Percentiles rank a stretch among this genome's conserved stretches.
phyloP scores from a whole-genome alignment of 2,329 filamentous ascomycete genomes.

The Alternaria panax region DNA sequence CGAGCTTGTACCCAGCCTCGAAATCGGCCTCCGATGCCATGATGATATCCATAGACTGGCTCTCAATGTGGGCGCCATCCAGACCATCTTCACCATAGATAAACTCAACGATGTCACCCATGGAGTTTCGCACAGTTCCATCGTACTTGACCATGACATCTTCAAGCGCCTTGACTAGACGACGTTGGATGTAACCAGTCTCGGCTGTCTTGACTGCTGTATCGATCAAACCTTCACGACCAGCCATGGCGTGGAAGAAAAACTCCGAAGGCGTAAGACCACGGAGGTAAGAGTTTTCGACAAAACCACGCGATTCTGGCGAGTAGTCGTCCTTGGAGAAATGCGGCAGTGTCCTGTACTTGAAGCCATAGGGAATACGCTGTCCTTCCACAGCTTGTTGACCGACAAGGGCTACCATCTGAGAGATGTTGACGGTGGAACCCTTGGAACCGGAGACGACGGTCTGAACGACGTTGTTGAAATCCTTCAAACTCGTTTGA shows the following conservation, averaged over 20 bases:
- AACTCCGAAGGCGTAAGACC: constrained; percentile 95
- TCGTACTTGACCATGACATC: constrained; percentile 98
- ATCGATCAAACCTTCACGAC: constrained; percentile 99
- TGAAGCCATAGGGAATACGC: constrained; percentile 98
- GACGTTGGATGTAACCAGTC: constrained; percentile 98
- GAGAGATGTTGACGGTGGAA: constrained; percentile 98
- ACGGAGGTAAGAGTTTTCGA: constrained; percentile 97
- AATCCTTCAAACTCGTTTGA: constrained; percentile 89
- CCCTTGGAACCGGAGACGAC: constrained; percentile 96
- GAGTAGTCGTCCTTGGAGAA: constrained; percentile 99
- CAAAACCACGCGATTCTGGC: constrained; percentile 93
- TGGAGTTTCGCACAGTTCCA: constrained; percentile 93
- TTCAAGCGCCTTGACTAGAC: constrained; percentile 96
- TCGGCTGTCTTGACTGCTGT: constrained; percentile 99
- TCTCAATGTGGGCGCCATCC: constrained; percentile 92
- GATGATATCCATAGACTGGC: constrained; percentile 87
- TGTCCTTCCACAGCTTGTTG: constrained; percentile 99
- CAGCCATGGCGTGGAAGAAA: constrained; percentile 99
- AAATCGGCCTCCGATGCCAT: constrained; percentile 80
- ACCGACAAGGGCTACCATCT: constrained; percentile 98
- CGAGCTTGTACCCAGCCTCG: constrained; percentile 80
- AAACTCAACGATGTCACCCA: constrained; percentile 96
- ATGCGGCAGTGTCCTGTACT: constrained; percentile 94
- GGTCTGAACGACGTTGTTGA: constrained; percentile 97
- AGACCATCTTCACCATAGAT: constrained; percentile 97